Evolutionary conservation across 805 yeast genomes (phyloP).

Genomic region (Suhomyces prunicola): DNA sequence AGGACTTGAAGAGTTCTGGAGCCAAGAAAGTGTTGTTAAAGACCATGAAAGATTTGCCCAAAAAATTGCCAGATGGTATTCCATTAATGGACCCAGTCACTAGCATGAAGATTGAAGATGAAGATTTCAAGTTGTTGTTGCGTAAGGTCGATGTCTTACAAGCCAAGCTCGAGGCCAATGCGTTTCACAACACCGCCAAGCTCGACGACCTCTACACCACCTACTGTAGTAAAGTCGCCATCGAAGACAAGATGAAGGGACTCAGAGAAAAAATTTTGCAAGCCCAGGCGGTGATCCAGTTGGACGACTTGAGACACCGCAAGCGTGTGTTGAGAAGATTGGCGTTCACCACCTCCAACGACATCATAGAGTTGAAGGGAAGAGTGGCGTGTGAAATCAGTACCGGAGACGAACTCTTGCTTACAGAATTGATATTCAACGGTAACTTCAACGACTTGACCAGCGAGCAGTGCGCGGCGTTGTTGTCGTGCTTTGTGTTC

Average conservation of each 20-base stretch:
- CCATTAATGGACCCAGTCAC: conserved; percentile 89
- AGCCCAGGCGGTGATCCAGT: conserved; percentile 87
- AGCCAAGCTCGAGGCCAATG: conserved; percentile 66
- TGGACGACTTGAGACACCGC: conserved; percentile 90
- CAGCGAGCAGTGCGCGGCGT: conserved; percentile 89
- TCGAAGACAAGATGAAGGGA: conserved; percentile 56
- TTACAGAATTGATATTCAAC: conserved; percentile 91
- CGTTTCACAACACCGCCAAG: conserved; percentile 59
- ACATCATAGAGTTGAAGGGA: conserved; percentile 93
- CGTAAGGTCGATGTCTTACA: conserved; percentile 83
- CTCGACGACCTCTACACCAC: conserved; percentile 60
- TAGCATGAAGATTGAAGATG: conserved; percentile 88
- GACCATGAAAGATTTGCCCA: conserved; percentile 74
- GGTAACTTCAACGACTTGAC: conserved; percentile 89
- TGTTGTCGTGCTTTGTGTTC: conserved; percentile 92
- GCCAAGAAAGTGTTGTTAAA: conserved; percentile 63
- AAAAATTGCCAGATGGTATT: conserved; percentile 84
- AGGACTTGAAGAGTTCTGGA: conserved; percentile 54
- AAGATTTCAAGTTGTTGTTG: conserved; percentile 65
- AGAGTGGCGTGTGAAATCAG: conserved; percentile 96
- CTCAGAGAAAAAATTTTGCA: conserved; percentile 67
- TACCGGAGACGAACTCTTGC: conserved; percentile 79
- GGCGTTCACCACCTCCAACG: conserved; percentile 82
- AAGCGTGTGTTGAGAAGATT: conserved; percentile 89
- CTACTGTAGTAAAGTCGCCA: conserved; percentile 61